phyloP scores from a whole-genome alignment of 2,329 filamentous ascomycete genomes.

The Penicillium sp. region DNA sequence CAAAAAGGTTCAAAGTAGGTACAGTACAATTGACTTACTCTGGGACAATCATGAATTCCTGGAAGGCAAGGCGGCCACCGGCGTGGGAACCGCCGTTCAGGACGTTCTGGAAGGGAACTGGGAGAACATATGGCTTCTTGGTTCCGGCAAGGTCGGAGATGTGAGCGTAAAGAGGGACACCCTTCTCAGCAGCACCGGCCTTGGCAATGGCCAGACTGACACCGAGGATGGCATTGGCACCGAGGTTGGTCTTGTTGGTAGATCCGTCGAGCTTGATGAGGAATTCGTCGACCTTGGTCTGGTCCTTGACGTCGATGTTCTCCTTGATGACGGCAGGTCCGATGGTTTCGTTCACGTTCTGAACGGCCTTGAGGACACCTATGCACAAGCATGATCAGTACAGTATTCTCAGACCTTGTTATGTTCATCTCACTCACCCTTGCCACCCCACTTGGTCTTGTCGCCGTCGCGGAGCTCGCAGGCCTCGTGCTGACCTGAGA shows the following conservation, averaged over 20 bases:
- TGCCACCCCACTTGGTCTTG: slow-evolving; percentile 80
- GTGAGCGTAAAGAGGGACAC: slow-evolving; percentile 81
- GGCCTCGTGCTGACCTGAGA: slow-evolving; percentile 78
- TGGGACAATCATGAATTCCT: slow-evolving; percentile 95
- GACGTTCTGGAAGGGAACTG: slow-evolving; percentile 91
- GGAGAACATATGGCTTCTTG: slow-evolving; percentile 87
- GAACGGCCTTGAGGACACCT: slow-evolving; percentile 73
- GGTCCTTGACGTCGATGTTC: slow-evolving; percentile 79
- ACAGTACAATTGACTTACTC: slow-evolving; percentile 61
- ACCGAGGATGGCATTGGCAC: slow-evolving; percentile 85
- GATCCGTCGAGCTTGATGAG: slow-evolving; percentile 81
- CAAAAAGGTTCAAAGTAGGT: no score
- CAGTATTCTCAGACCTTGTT: slow-evolving; percentile 55
- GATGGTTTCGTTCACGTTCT: slow-evolving; percentile 80
- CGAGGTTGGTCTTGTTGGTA: slow-evolving; percentile 80
- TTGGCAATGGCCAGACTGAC: slow-evolving; percentile 81
- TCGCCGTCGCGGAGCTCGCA: slow-evolving; percentile 88
- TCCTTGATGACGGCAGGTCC: slow-evolving; percentile 78
- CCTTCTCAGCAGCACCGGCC: slow-evolving; percentile 85
- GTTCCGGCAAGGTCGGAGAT: slow-evolving; percentile 82
- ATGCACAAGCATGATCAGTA: slow-evolving; percentile 10
- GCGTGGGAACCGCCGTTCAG: slow-evolving; percentile 94
- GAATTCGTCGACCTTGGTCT: slow-evolving; percentile 78
- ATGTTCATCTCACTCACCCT: slow-evolving; percentile 52
- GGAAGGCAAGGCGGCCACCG: slow-evolving; percentile 90